These are phyloP conservation scores for Calonectria multiphialidica DNA, from an alignment of 2,329 filamentous ascomycete genomes.

Conservation along the genomic window DNA sequence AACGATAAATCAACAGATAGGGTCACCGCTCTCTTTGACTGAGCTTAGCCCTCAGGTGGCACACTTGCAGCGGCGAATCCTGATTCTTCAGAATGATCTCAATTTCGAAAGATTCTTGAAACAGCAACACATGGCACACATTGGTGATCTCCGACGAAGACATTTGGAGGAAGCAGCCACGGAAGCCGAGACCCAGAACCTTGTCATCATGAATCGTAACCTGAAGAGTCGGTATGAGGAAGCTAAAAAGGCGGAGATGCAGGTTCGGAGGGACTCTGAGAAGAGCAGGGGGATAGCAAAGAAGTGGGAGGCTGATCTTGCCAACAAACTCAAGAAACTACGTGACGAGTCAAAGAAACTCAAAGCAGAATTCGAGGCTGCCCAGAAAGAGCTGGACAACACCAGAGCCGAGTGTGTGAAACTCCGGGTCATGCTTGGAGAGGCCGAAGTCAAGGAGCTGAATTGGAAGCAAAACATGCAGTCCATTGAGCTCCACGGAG, in stretches of 20 bases:
- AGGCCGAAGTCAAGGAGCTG: slow-evolving; percentile 77
- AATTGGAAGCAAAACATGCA: slow-evolving; percentile 73
- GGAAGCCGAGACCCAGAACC: slow-evolving; percentile 85
- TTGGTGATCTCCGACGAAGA: slow-evolving; percentile 80
- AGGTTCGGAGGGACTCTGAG: slow-evolving; percentile 79
- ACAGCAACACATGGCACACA: slow-evolving; percentile 84
- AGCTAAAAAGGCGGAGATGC: slow-evolving; percentile 76
- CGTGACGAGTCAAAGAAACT: slow-evolving; percentile 79
- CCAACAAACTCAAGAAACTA: slow-evolving; percentile 73
- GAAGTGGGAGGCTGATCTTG: slow-evolving; percentile 82
- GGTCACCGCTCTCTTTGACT: slow-evolving; percentile 45
- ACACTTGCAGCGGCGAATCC: slow-evolving; percentile 79
- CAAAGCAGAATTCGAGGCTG: slow-evolving; percentile 66
- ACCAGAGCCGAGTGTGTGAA: slow-evolving; percentile 72
- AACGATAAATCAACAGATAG: slow-evolving; percentile 42
- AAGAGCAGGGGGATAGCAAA: slow-evolving; percentile 79
- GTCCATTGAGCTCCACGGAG: slow-evolving; percentile 70
- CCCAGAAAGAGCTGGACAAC: slow-evolving; percentile 70
- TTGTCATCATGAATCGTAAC: slow-evolving; percentile 81
- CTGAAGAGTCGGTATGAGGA: slow-evolving; percentile 80
- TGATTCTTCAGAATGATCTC: slow-evolving; percentile 82
- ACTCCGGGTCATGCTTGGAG: slow-evolving; percentile 74
- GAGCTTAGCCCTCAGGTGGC: slow-evolving; percentile 56
- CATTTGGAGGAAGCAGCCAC: slow-evolving; percentile 82
- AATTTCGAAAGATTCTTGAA: slow-evolving; percentile 89